A percentile compares a stretch with the other conserved stretches of the same genome.
Conservation (phyloP, 768 basidiomycete genomes). For the Boletus barrowsii region DNA sequence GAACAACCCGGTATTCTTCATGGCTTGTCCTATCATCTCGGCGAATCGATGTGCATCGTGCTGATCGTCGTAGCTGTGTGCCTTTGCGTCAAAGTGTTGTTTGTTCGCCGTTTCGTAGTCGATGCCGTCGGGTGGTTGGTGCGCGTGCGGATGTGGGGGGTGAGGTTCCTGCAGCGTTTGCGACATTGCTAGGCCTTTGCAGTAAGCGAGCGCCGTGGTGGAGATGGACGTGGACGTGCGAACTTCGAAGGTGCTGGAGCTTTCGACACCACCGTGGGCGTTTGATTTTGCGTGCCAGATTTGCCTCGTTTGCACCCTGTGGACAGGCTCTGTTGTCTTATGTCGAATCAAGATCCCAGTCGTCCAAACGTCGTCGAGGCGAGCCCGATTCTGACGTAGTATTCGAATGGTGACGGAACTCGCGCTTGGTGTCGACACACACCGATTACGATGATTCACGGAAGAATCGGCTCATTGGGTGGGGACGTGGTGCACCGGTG, state of each 20-base stretch:
- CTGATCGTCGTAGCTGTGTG: conserved; percentile 24
- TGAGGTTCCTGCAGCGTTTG: not conserved
- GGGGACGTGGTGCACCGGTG: too few relatives aligned
- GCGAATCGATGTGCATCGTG: conserved; percentile 22
- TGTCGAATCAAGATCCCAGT: not conserved
- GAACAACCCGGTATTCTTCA: conserved; percentile 43
- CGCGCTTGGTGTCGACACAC: too few relatives aligned
- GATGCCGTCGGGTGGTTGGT: not conserved
- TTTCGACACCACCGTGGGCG: too few relatives aligned
- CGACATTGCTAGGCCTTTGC: not conserved
- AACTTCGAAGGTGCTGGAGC: too few relatives aligned
- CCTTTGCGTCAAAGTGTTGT: conserved; percentile 24
- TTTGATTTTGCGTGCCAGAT: too few relatives aligned
- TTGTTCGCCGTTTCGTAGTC: conserved; percentile 25
- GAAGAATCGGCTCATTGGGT: not conserved
- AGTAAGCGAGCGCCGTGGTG: too few relatives aligned
- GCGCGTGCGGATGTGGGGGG: not conserved
- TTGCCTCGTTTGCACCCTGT: too few relatives aligned
- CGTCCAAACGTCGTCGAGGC: not conserved
- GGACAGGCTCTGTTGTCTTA: too few relatives aligned
- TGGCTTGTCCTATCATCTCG: conserved; percentile 22
- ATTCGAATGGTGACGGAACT: too few relatives aligned
- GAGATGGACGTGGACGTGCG: too few relatives aligned
- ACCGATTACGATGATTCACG: not conserved
- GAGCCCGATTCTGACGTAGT: too few relatives aligned